Percentiles rank a stretch among this genome's conserved stretches.
Evolutionary conservation across 345 rosid species (phyloP).

Genomic region (Toxicodendron radicans): DNA sequence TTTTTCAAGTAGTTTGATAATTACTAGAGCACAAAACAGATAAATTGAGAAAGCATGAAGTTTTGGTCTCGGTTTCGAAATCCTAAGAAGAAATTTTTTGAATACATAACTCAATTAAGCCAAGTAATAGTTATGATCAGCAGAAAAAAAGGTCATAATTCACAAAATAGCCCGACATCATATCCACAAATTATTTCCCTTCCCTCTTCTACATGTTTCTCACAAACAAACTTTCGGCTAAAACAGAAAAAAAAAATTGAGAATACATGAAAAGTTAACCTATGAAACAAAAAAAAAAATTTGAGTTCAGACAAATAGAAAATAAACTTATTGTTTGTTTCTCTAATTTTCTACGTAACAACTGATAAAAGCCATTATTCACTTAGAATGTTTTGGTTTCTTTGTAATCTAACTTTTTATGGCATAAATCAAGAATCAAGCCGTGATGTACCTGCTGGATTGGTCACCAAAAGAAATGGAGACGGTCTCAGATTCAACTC

Average conservation of each 20-base stretch:
- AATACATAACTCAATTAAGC: neutral
- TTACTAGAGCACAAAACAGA: neutral
- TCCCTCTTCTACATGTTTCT: neutral
- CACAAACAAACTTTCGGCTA: neutral
- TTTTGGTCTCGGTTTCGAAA: neutral
- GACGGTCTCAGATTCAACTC: slow-evolving; percentile 42
- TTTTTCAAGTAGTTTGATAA: too few relatives aligned
- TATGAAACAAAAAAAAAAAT: neutral
- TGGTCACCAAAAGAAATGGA: slow-evolving; percentile 51
- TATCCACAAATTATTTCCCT: neutral
- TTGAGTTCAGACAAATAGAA: neutral
- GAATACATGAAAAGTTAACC: neutral
- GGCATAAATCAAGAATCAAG: neutral
- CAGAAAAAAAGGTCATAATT: neutral
- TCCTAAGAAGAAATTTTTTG: neutral
- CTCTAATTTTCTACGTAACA: neutral
- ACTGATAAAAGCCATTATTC: neutral
- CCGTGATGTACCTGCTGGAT: slow-evolving; percentile 34
- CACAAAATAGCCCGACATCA: neutral
- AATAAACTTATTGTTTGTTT: neutral
- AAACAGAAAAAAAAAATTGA: neutral
- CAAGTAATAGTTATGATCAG: neutral
- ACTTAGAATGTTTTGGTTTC: too few relatives aligned
- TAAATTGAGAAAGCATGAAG: neutral
- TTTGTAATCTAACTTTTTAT: neutral